Conservation (phyloP, 2,329 filamentous ascomycete genomes). For the Teratosphaeria destructans region DNA sequence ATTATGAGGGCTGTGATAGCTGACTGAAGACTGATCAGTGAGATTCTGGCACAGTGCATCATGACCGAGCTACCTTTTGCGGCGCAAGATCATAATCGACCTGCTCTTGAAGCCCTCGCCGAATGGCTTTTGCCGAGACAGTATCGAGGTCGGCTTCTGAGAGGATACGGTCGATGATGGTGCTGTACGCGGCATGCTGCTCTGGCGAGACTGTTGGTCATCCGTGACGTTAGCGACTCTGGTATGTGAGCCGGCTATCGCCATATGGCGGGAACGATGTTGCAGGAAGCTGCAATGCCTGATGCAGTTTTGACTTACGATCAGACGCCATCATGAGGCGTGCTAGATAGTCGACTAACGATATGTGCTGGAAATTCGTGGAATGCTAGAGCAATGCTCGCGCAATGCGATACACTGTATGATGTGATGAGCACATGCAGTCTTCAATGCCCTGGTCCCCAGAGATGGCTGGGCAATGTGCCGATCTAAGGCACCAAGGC, state of each 20-base stretch:
- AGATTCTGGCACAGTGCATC: background rate
- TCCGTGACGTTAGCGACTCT: background rate
- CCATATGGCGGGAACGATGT: background rate
- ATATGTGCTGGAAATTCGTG: background rate
- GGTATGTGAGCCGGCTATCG: background rate
- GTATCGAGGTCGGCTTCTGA: constrained; percentile 51
- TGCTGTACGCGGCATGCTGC: constrained; percentile 31
- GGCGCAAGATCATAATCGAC: constrained; percentile 51
- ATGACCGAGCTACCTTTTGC: constrained; percentile 43
- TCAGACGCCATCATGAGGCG: constrained; percentile 4
- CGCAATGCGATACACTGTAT: background rate
- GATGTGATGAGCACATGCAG: background rate
- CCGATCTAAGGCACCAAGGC: background rate
- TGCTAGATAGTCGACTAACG: background rate
- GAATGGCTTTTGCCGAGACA: constrained; percentile 55
- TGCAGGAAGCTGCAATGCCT: background rate
- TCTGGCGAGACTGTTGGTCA: constrained; percentile 17
- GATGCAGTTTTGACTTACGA: constrained; percentile 2
- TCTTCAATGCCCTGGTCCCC: background rate
- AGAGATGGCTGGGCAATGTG: background rate
- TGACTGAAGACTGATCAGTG: constrained; percentile 22
- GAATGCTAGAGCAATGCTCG: background rate
- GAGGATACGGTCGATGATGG: constrained; percentile 54
- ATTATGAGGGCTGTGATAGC: constrained; percentile 38
- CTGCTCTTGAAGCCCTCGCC: constrained; percentile 50